Evolutionary conservation across 768 basidiomycete genomes (phyloP).

Genomic region (Collybia sp.): DNA sequence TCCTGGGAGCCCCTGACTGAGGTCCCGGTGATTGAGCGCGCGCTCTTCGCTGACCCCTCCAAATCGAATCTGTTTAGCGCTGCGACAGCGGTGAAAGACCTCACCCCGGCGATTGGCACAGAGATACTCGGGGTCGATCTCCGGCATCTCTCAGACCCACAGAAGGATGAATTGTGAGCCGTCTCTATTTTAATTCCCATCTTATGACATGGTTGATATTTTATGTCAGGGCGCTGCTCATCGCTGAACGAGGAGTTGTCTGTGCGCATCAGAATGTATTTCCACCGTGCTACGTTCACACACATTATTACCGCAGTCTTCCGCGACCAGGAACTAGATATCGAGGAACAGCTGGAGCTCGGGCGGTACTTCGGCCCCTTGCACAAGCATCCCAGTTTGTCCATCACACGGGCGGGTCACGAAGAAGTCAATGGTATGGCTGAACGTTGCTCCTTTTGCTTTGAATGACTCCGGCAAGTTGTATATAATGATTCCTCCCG

Average conservation of each 20-base stretch:
- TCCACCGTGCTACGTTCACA: background rate
- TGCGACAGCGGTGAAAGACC: constrained; percentile 62
- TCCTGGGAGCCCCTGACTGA: constrained; percentile 62
- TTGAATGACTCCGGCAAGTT: constrained; percentile 29
- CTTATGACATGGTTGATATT: constrained; percentile 6
- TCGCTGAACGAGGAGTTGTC: constrained; percentile 74
- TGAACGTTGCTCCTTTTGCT: too few relatives aligned
- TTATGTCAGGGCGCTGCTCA: constrained; percentile 53
- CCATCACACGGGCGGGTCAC: constrained; percentile 67
- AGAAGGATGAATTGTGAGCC: constrained; percentile 77
- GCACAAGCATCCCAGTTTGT: constrained; percentile 82
- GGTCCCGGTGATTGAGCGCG: constrained; percentile 61
- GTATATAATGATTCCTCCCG: constrained; percentile 67
- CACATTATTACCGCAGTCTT: constrained; percentile 46
- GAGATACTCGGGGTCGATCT: constrained; percentile 74
- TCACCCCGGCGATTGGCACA: constrained; percentile 75
- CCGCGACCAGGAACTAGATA: constrained; percentile 66
- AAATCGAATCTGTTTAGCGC: constrained; percentile 64
- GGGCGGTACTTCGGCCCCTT: constrained; percentile 69
- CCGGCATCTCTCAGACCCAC: constrained; percentile 54
- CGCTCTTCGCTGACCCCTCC: constrained; percentile 58
- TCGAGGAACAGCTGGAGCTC: constrained; percentile 68
- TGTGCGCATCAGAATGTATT: constrained; percentile 36
- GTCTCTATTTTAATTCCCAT: background rate
- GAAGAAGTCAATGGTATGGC: constrained; percentile 69